Evolutionary conservation across 805 yeast genomes (phyloP).

Genomic region (Candida glaebosa): DNA sequence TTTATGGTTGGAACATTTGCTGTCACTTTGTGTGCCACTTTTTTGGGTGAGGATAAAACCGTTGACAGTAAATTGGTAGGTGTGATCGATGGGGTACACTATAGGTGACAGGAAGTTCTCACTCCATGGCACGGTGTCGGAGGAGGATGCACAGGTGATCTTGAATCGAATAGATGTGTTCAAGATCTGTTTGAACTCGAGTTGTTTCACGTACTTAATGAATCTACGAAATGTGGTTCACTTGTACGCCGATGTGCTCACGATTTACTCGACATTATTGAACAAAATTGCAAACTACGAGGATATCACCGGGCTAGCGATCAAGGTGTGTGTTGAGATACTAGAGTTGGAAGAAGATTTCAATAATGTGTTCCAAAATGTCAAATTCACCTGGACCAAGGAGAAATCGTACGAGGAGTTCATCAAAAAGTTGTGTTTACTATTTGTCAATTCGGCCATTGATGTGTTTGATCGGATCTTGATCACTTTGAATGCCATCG

Average conservation of each 20-base stretch:
- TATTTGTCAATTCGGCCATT: conserved; percentile 15
- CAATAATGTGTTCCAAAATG: conserved; percentile 19
- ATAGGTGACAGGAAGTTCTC: conserved; percentile 32
- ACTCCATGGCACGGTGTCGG: conserved; percentile 18
- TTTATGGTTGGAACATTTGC: too few species aligned
- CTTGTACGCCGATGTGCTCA: conserved; percentile 33
- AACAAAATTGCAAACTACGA: conserved; percentile 38
- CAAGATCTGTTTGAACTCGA: conserved; percentile 30
- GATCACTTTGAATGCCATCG: conserved; percentile 31
- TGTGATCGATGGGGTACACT: conserved; percentile 31
- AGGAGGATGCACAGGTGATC: conserved; percentile 24
- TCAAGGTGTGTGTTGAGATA: conserved; percentile 16
- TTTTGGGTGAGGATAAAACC: background rate
- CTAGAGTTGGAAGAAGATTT: conserved; percentile 29
- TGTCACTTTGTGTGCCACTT: background rate
- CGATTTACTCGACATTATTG: conserved; percentile 37
- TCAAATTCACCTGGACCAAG: conserved; percentile 9
- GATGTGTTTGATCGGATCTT: conserved; percentile 16
- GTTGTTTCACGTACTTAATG: conserved; percentile 22
- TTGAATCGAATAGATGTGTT: conserved; percentile 27
- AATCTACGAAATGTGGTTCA: conserved; percentile 32
- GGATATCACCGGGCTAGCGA: conserved; percentile 34
- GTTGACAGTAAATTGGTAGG: background rate
- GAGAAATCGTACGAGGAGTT: conserved; percentile 20
- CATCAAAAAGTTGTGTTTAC: conserved; percentile 18